These are phyloP conservation scores for Deinandra increscens DNA, from an alignment of 129 eudicot genomes.

Conservation along the genomic window DNA sequence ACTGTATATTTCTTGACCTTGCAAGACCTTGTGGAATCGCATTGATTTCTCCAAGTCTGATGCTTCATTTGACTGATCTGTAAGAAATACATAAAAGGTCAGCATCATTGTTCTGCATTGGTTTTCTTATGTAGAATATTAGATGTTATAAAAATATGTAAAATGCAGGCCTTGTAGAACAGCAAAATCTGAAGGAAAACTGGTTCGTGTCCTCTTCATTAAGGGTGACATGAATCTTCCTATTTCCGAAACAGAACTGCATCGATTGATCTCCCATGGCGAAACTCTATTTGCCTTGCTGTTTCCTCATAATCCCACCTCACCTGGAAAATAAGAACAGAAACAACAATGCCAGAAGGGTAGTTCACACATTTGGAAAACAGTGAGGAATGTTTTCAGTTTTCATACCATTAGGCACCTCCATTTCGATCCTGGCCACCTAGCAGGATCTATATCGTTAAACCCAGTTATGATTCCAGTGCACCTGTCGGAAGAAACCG, in stretches of 20 bases:
- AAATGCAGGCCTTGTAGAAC: constrained; percentile 43
- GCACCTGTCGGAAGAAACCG: constrained; percentile 39
- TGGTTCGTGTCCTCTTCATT: constrained; percentile 56
- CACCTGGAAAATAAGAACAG: constrained; percentile 48
- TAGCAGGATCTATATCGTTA: constrained; percentile 60
- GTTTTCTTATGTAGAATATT: background rate
- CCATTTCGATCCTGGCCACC: constrained; percentile 98
- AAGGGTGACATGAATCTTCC: constrained; percentile 47
- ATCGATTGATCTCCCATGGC: constrained; percentile 94
- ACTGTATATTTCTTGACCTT: constrained; percentile 98
- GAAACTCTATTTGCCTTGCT: constrained; percentile 66
- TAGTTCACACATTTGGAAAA: background rate
- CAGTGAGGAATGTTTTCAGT: background rate
- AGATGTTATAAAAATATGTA: background rate
- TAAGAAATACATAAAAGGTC: background rate
- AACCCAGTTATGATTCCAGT: constrained; percentile 67
- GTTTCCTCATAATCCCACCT: constrained; percentile 78
- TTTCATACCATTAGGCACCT: constrained; percentile 71
- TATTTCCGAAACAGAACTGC: constrained; percentile 53
- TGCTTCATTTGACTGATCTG: constrained; percentile 53
- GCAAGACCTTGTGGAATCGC: constrained; percentile 98
- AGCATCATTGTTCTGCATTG: background rate
- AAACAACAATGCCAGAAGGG: background rate
- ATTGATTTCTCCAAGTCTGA: constrained; percentile 69
- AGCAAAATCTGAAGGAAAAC: constrained; percentile 33